These are phyloP conservation scores for Monilinia fructigena DNA, from an alignment of 2,329 filamentous ascomycete species.

Conservation along the genomic window DNA sequence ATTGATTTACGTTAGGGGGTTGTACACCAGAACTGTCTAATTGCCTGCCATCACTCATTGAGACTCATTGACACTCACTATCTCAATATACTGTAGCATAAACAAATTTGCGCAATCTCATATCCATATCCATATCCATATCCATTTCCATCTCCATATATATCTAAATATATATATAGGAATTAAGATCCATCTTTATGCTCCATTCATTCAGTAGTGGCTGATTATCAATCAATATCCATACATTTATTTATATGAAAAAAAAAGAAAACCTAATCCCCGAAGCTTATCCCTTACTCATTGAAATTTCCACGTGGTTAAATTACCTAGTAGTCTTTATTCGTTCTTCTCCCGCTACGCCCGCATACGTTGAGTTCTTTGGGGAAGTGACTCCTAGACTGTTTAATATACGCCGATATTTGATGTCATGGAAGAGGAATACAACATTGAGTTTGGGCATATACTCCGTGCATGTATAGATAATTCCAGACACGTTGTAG, in stretches of 20 bases:
- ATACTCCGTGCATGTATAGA: constrained; percentile 13
- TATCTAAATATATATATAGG: not conserved
- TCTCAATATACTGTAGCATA: not conserved
- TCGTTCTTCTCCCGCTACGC: not conserved
- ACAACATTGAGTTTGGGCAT: constrained; percentile 4
- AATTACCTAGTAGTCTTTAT: not conserved
- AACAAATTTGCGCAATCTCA: constrained; percentile 12
- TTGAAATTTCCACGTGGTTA: constrained; percentile 18
- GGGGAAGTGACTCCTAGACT: not conserved
- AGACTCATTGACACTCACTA: not conserved
- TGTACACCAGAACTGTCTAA: not conserved
- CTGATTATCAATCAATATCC: constrained; percentile 18
- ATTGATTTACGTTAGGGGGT: not conserved
- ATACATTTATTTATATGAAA: not conserved
- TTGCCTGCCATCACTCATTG: not conserved
- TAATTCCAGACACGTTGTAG: constrained; percentile 16
- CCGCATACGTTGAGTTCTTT: not conserved
- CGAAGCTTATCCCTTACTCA: constrained; percentile 14
- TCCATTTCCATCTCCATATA: too few relatives aligned
- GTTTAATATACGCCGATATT: constrained; percentile 15
- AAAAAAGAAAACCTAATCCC: not conserved
- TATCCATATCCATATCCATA: not conserved
- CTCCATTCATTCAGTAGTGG: not conserved
- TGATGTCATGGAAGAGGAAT: constrained; percentile 10
- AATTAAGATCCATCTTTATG: constrained; percentile 17